Base-by-base conservation (phyloP, 2,329 filamentous ascomycete genomes). In the Ascochyta lentis region DNA sequence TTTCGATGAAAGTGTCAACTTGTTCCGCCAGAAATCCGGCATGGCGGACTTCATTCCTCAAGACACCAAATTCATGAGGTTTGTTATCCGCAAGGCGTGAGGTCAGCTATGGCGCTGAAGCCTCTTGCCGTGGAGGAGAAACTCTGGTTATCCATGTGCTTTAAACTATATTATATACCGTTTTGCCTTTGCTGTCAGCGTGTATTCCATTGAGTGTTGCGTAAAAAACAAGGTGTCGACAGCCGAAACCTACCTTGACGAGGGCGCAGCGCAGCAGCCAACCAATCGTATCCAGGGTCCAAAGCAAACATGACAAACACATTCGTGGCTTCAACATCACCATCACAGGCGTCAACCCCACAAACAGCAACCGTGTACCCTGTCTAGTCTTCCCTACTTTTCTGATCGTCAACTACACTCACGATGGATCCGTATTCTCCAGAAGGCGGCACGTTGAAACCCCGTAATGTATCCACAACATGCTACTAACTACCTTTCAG, bases 381-480 rank as follows among this genome's bases (percentile, higher is more conserved):
- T 34, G 57, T 51, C 33, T 31, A 50, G 16, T 39, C 33, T 50
- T 19, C 39, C 24, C 24, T 49, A 34, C 45, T 44, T 46, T 8
- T 33, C 23, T 34, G 12, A 24, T 29, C 42, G 27, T 12, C 27
- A 40, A 34, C 19, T 29, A 37, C 7, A 31, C 34, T 45, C 56
- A 64, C 15, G 31, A 79, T 70, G 66, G 86, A 88, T 76, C 85
- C 85, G 42, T 88, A 87, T 72, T 86, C 84, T 55, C 78, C 84
- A 63, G 86, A 88, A 77, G 85, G 85, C 77, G 84, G 84, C 84
- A 75, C 63, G 76, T 50, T 35, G 19, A 29, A 13, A n/a, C 49
- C 41, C 49, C 45, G 31, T 33, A 29, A 31, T 26, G 39, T 24
- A 39, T 16, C 13, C 33, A 34, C 22, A 7, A 27, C 19, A 24